Evolutionary conservation across 495 filamentous ascomycete genomes (phyloP).

Genomic region (Penicillium crystallinum): DNA sequence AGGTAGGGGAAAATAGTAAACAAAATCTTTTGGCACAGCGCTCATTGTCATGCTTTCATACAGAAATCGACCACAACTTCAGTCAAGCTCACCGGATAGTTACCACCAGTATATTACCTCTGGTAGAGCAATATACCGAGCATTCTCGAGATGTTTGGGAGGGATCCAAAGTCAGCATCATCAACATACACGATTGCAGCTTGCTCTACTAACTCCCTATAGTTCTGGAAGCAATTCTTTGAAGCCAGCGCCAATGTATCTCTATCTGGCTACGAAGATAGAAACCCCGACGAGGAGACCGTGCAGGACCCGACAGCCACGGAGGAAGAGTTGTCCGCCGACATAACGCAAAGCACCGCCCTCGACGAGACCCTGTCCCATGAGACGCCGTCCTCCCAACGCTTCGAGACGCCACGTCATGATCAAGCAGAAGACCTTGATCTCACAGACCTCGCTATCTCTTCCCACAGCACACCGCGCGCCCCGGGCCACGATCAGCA

Average conservation of each 20-base stretch:
- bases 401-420: slow-evolving; percentile 15
- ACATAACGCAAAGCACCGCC: slow-evolving; percentile 35
- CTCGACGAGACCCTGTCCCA: slow-evolving; percentile 29
- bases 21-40: slow-evolving; percentile 6
- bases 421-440: slow-evolving; percentile 47
- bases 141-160: slow-evolving; percentile 95
- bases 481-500: slow-evolving; percentile 43
- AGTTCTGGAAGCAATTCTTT: slow-evolving; percentile 99
- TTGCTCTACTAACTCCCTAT: slow-evolving; percentile 2
- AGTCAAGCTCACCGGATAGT: slow-evolving; percentile 95
- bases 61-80: slow-evolving; percentile 98
- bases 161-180: slow-evolving; percentile 65
- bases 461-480: slow-evolving; percentile 47
- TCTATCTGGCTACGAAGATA: slow-evolving; percentile 91
- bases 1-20: slow-evolving; percentile 48
- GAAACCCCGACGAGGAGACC: slow-evolving; percentile 46
- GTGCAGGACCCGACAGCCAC: slow-evolving; percentile 46
- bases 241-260: slow-evolving; percentile 96
- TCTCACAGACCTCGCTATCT: slow-evolving; percentile 50
- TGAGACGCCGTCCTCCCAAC: slow-evolving; percentile 32
- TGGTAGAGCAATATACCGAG: slow-evolving; percentile 95
- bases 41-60: slow-evolving; percentile 4
- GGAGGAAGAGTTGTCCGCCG: slow-evolving; percentile 47
- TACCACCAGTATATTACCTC: slow-evolving; percentile 83
- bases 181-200: not conserved